phyloP scores from a whole-genome alignment of 805 yeast species.

The Suhomyces emberorum region DNA sequence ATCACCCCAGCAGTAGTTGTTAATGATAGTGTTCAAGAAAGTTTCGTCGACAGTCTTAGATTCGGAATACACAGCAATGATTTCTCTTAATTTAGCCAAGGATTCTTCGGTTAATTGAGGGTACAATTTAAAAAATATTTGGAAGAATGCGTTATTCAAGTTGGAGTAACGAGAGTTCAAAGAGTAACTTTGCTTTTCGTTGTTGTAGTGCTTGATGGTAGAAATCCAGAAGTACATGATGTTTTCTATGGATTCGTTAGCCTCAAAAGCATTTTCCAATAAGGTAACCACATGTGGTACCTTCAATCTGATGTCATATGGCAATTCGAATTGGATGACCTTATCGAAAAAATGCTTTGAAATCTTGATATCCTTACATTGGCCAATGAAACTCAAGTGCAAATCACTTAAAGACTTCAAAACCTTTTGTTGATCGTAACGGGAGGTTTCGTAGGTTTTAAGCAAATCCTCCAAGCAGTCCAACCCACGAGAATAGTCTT shows the following conservation, averaged over 20 bases:
- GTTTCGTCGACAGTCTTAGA: conserved; percentile 69
- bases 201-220: conserved; percentile 51
- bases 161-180: conserved; percentile 71
- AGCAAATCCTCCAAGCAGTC: conserved; percentile 60
- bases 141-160: conserved; percentile 64
- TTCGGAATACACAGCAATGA: conserved; percentile 54
- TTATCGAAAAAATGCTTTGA: conserved; percentile 74
- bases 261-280: conserved; percentile 56
- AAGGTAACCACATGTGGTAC: conserved; percentile 69
- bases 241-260: conserved; percentile 54
- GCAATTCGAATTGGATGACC: conserved; percentile 66
- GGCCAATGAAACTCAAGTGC: conserved; percentile 76
- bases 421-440: conserved; percentile 20
- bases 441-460: conserved; percentile 32
- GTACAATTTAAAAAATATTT: conserved; percentile 60
- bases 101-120: conserved; percentile 53
- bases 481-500: conserved; percentile 63
- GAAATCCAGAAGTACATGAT: conserved; percentile 62
- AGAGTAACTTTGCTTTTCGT: conserved; percentile 41
- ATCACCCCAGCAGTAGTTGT: conserved; percentile 67
- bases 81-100: conserved; percentile 50
- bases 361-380: conserved; percentile 65
- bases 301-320: conserved; percentile 67
- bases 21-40: conserved; percentile 73
- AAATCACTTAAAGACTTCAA: conserved; percentile 58